phyloP scores from a whole-genome alignment of 306 rosid species.

The Parietaria judaica region DNA sequence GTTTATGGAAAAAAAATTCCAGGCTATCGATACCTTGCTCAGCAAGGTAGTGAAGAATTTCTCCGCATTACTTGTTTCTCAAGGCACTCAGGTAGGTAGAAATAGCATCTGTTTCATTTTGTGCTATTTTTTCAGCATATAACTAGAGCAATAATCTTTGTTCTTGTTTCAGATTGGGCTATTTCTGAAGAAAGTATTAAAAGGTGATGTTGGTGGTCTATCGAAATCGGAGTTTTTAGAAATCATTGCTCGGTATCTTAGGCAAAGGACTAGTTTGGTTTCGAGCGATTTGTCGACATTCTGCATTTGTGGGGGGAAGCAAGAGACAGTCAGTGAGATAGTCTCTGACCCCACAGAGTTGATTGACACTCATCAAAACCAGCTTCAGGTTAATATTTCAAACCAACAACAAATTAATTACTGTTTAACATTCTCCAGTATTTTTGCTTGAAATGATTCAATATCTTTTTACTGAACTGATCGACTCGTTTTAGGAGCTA shows the following conservation, averaged over 20 bases:
- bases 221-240: conserved; percentile 62
- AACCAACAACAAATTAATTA: background rate
- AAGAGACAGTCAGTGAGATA: conserved; percentile 21
- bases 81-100: conserved; percentile 74
- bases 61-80: conserved; percentile 79
- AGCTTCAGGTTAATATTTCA: conserved; percentile 53
- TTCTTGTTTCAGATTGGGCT: conserved; percentile 54
- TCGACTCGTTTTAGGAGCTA: conserved; percentile 36
- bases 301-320: conserved; percentile 69
- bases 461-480: background rate
- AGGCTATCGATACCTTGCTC: conserved; percentile 79
- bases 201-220: conserved; percentile 34
- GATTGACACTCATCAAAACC: conserved; percentile 50
- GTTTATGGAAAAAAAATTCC: conserved; percentile 14
- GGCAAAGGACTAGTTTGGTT: conserved; percentile 50
- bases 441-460: background rate
- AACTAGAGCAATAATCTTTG: background rate
- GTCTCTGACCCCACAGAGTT: conserved; percentile 29
- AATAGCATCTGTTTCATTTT: background rate
- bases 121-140: no score
- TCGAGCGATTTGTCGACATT: conserved; percentile 62
- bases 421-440: background rate
- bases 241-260: conserved; percentile 53
- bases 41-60: conserved; percentile 73
- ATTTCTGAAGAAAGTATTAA: conserved; percentile 71